These are phyloP conservation scores for Rhododendron ovatum DNA, from an alignment of 148 eudicot species.

Conservation along the genomic window DNA sequence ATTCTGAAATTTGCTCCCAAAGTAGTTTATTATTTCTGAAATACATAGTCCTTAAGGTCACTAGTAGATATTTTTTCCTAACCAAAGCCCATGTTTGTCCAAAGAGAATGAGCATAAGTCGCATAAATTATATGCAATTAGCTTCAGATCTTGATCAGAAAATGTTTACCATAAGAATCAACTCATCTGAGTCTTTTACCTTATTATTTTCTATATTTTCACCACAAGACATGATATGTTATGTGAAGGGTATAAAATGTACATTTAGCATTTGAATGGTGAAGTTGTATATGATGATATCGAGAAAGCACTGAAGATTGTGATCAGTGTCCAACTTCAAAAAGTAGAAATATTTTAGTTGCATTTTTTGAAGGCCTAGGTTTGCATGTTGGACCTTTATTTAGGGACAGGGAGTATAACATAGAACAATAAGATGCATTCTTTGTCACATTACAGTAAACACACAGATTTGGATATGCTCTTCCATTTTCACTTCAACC, in stretches of 20 bases:
- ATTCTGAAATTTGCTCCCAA: background rate
- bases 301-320: background rate
- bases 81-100: background rate
- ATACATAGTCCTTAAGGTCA: background rate
- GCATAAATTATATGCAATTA: background rate
- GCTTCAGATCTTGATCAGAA: background rate
- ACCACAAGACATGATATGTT: background rate
- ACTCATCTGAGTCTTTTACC: background rate
- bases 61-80: background rate
- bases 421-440: background rate
- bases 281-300: background rate
- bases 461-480: background rate
- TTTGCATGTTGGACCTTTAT: too few species aligned
- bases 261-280: background rate
- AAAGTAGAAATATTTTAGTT: background rate
- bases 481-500: background rate
- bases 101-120: background rate
- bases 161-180: background rate
- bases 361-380: background rate
- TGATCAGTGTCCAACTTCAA: background rate
- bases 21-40: background rate
- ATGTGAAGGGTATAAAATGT: background rate
- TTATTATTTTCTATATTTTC: background rate
- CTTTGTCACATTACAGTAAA: background rate
- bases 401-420: background rate